Percentiles rank a stretch among this genome's conserved stretches.
Conservation (phyloP, 495 filamentous ascomycete genomes). For the Tuber aestivum region DNA sequence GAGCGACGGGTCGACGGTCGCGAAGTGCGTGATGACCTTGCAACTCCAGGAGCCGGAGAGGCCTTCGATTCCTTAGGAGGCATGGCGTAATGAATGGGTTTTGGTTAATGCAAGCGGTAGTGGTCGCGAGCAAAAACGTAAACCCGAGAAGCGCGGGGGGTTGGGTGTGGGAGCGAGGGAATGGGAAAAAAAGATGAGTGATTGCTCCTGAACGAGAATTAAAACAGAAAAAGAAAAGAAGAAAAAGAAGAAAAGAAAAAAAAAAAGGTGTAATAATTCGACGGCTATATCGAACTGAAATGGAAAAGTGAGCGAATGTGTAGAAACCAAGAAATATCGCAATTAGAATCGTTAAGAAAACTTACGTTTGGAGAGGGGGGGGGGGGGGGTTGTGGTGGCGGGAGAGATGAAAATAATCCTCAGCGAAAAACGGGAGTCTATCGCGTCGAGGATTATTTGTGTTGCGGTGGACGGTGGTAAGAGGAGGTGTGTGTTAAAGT, state of each 20-base stretch:
- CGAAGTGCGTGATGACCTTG: conserved; percentile 34
- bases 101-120: conserved; percentile 40
- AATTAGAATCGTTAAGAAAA: conserved; percentile 44
- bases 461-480: conserved; percentile 15
- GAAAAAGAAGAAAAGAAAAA: conserved; percentile 20
- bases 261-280: conserved; percentile 35
- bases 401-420: conserved; percentile 26
- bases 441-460: conserved; percentile 38
- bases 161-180: conserved; percentile 36
- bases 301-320: conserved; percentile 26
- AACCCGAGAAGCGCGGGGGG: conserved; percentile 15
- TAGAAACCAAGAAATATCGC: conserved; percentile 42
- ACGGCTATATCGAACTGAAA: conserved; percentile 11
- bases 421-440: conserved; percentile 34
- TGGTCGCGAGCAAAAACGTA: conserved; percentile 37
- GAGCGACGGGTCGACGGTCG: conserved; percentile 42
- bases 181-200: conserved; percentile 37
- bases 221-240: conserved; percentile 27
- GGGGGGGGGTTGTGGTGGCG: conserved; percentile 20
- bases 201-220: conserved; percentile 38
- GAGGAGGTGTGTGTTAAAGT: neutral
- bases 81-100: conserved; percentile 41
- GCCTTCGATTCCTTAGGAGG: conserved; percentile 39
- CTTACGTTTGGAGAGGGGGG: conserved; percentile 23
- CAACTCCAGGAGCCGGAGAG: conserved; percentile 9